Conservation (phyloP, 495 filamentous ascomycete genomes). For the Xylaria bambusicola region DNA sequence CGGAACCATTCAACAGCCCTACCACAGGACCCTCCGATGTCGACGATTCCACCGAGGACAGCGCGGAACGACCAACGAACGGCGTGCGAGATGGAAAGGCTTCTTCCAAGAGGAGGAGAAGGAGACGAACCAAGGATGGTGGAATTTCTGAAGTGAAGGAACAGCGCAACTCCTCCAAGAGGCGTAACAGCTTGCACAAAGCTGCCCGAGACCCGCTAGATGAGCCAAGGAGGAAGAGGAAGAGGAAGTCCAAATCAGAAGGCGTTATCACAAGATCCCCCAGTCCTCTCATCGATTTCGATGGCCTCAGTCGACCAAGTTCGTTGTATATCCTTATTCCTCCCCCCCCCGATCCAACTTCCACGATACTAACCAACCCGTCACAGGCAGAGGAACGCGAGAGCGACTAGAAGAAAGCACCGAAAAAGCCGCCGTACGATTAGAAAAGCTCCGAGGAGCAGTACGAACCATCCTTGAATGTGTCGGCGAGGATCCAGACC, state of each 20-base stretch:
- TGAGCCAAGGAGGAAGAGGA: constrained; percentile 54
- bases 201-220: constrained; percentile 75
- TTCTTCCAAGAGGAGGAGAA: constrained; percentile 29
- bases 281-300: constrained; percentile 71
- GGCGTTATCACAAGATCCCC: constrained; percentile 43
- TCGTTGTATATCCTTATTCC: constrained; percentile 27
- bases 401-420: constrained; percentile 76
- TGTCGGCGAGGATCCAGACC: constrained; percentile 90
- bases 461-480: constrained; percentile 92
- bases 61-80: constrained; percentile 18
- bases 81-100: constrained; percentile 20
- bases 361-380: constrained; percentile 8
- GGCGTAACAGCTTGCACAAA: constrained; percentile 60
- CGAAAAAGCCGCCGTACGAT: constrained; percentile 67
- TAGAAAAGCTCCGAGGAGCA: constrained; percentile 80
- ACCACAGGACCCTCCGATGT: constrained; percentile 22
- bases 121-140: constrained; percentile 27
- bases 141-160: constrained; percentile 32
- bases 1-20: constrained; percentile 19
- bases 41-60: constrained; percentile 27
- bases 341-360: background rate
- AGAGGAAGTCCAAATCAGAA: constrained; percentile 33
- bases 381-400: constrained; percentile 72
- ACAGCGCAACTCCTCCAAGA: constrained; percentile 32
- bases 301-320: constrained; percentile 74